Conservation (phyloP, 257 asterid genomes). For the Solanum tacnaense region DNA sequence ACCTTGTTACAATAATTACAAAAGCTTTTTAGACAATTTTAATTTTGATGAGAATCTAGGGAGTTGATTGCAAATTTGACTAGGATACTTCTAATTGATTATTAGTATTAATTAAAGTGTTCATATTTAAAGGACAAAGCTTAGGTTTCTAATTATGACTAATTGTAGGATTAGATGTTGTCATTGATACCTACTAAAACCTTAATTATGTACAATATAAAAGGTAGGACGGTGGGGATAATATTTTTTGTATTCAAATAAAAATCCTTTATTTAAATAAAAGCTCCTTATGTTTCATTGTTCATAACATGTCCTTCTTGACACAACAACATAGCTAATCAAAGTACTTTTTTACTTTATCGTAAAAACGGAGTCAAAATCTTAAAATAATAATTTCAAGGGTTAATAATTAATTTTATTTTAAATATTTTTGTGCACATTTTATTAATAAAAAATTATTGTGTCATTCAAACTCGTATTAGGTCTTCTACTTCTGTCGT, state of each 20-base stretch:
- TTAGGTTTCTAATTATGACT: background rate
- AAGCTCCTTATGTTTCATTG: background rate
- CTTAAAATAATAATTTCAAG: too few relatives aligned
- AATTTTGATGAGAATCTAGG: background rate
- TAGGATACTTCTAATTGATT: background rate
- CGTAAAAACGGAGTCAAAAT: too few relatives aligned
- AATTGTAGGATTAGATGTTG: background rate
- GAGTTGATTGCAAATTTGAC: background rate
- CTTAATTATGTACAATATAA: background rate
- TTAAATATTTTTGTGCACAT: background rate
- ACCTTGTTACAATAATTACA: background rate
- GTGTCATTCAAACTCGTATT: too few relatives aligned
- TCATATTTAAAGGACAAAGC: background rate
- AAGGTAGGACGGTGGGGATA: slow-evolving; percentile 1
- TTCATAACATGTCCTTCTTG: slow-evolving; percentile 6
- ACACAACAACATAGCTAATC: background rate
- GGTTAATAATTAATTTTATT: too few relatives aligned
- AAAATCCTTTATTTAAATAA: background rate
- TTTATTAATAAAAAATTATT: too few relatives aligned
- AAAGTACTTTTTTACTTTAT: background rate
- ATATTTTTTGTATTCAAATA: background rate
- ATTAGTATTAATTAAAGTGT: background rate
- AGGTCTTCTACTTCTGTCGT: background rate
- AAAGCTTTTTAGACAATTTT: background rate
- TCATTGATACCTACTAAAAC: background rate